Evolutionary conservation across 371 early-diverging fungal species (phyloP).

Genomic region (Mucor racemosus): DNA sequence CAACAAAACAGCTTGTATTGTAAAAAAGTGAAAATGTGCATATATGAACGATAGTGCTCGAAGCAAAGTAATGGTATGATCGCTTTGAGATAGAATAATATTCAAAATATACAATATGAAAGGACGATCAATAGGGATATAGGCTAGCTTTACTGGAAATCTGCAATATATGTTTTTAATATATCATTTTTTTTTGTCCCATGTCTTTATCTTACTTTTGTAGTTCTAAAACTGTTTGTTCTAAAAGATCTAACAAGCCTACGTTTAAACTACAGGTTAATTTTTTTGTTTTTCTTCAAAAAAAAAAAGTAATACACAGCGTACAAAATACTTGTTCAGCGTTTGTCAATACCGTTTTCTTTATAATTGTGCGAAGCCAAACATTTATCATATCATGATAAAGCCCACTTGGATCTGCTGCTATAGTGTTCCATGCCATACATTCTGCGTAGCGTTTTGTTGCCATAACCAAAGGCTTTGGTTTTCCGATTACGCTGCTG

Average conservation of each 20-base stretch:
- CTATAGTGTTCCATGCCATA: slow-evolving; percentile 48
- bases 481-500: slow-evolving; percentile 45
- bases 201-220: slow-evolving; percentile 35
- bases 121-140: slow-evolving; percentile 48
- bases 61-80: slow-evolving; percentile 56
- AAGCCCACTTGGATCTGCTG: slow-evolving; percentile 31
- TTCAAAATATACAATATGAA: slow-evolving; percentile 54
- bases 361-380: slow-evolving; percentile 59
- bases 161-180: background rate
- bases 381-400: slow-evolving; percentile 61
- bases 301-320: slow-evolving; percentile 7
- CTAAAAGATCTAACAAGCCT: slow-evolving; percentile 55
- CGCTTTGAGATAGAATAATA: slow-evolving; percentile 47
- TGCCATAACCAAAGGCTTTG: slow-evolving; percentile 55
- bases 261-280: background rate
- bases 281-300: background rate
- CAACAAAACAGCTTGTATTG: slow-evolving; percentile 40
- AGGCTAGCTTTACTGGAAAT: slow-evolving; percentile 10
- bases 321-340: slow-evolving; percentile 60
- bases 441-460: slow-evolving; percentile 60
- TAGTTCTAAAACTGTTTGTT: slow-evolving; percentile 45
- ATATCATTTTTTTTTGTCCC: no score
- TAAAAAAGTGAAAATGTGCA: slow-evolving; percentile 56
- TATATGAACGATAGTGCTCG: slow-evolving; percentile 60
- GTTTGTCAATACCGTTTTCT: slow-evolving; percentile 50